A percentile compares a stretch with the other conserved stretches of the same genome.
phyloP scores from a whole-genome alignment of 768 basidiomycete species.

The Boletus speciosus region DNA sequence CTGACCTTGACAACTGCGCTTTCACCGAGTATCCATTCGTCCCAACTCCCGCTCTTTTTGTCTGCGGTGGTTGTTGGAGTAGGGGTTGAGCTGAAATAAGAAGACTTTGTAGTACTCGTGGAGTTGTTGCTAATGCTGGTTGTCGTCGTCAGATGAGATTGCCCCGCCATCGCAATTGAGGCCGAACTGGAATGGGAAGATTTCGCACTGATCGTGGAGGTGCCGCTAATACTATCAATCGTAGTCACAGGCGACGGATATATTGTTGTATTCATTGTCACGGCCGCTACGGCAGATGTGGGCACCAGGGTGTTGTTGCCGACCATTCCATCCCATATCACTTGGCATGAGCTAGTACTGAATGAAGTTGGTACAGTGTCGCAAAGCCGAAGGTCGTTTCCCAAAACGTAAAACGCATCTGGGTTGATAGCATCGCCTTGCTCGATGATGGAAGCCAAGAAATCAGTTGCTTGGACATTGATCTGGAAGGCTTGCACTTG shows the following conservation, averaged over 20 bases:
- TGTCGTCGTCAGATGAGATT: neutral
- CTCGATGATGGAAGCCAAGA: no score
- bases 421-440: no score
- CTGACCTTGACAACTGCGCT: slow-evolving; percentile 2
- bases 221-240: neutral
- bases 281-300: neutral
- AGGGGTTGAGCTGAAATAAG: neutral
- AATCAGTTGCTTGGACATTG: no score
- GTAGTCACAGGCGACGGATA: neutral
- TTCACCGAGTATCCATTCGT: neutral
- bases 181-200: neutral
- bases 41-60: neutral
- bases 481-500: no score
- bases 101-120: neutral
- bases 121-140: neutral
- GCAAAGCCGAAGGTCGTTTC: no score
- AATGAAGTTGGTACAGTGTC: no score
- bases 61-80: neutral
- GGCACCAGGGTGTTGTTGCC: slow-evolving; percentile 4
- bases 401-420: no score
- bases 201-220: neutral
- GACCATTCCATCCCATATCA: slow-evolving; percentile 22
- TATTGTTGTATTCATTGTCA: neutral
- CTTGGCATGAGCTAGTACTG: no score
- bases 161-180: neutral